Evolutionary conservation across 2,329 filamentous ascomycete genomes (phyloP).

Genomic region (Claviceps africana): DNA sequence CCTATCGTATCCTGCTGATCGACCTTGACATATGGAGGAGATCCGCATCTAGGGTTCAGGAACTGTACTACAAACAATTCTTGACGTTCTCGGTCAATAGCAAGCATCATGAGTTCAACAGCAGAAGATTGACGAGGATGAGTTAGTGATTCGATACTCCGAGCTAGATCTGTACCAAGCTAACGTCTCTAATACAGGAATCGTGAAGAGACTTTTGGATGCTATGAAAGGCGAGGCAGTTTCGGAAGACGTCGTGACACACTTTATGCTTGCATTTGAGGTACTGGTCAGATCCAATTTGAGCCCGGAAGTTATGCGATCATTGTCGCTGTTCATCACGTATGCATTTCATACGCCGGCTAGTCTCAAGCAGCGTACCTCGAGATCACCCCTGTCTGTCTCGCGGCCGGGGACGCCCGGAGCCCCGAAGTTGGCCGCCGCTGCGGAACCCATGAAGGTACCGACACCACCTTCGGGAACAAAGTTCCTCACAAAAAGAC

Average conservation of each 20-base stretch:
- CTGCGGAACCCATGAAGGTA: constrained; percentile 20
- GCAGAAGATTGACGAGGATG: constrained; percentile 75
- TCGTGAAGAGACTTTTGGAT: constrained; percentile 80
- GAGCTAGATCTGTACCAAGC: neutral
- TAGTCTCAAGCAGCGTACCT: constrained; percentile 35
- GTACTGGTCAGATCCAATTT: constrained; percentile 68
- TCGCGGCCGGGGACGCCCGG: constrained; percentile 28
- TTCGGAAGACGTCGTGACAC: constrained; percentile 53
- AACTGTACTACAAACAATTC: constrained; percentile 88
- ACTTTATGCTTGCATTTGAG: constrained; percentile 68
- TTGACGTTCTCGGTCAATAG: constrained; percentile 76
- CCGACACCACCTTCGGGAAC: constrained; percentile 16
- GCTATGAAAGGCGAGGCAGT: constrained; percentile 78
- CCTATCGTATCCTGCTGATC: constrained; percentile 81
- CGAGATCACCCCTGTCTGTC: constrained; percentile 27
- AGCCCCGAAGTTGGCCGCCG: constrained; percentile 22
- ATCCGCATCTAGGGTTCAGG: constrained; percentile 61
- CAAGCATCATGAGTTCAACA: constrained; percentile 86
- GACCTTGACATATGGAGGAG: constrained; percentile 89
- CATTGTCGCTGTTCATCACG: constrained; percentile 81
- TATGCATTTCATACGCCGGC: constrained; percentile 62
- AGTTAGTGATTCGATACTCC: constrained; percentile 39
- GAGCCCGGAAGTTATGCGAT: constrained; percentile 72
- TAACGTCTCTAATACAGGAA: constrained; percentile 40
- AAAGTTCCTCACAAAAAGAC: constrained; percentile 44